phyloP scores from a whole-genome alignment of 2,329 filamentous ascomycete species.

The Rosellinia necatrix region DNA sequence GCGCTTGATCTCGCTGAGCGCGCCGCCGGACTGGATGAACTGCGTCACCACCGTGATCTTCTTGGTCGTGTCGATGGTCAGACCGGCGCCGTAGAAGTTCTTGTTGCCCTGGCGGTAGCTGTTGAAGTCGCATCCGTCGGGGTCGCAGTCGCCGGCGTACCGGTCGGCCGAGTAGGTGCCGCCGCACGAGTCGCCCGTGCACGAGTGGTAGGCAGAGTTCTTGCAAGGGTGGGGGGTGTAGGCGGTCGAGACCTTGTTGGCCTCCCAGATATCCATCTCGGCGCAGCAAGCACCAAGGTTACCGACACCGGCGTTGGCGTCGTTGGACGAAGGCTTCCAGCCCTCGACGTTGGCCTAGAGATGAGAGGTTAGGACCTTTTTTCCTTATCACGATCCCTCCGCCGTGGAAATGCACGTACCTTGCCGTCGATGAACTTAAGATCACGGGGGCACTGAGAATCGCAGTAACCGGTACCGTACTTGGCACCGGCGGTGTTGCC shows the following conservation, averaged over 20 bases:
- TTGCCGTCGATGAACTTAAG: slow-evolving; percentile 58
- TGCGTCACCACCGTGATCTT: slow-evolving; percentile 65
- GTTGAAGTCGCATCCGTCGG: slow-evolving; percentile 69
- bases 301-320: slow-evolving; percentile 55
- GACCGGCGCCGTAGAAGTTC: slow-evolving; percentile 61
- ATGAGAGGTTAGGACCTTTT: neutral
- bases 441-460: slow-evolving; percentile 52
- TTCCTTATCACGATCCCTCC: no score
- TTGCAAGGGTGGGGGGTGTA: slow-evolving; percentile 65
- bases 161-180: slow-evolving; percentile 53
- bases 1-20: slow-evolving; percentile 59
- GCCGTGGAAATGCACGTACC: slow-evolving; percentile 24
- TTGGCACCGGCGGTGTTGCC: slow-evolving; percentile 54
- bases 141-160: slow-evolving; percentile 64
- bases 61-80: slow-evolving; percentile 57
- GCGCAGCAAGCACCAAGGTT: slow-evolving; percentile 58
- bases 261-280: slow-evolving; percentile 67
- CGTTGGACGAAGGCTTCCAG: slow-evolving; percentile 52
- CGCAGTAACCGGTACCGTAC: slow-evolving; percentile 62
- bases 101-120: slow-evolving; percentile 63
- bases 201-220: slow-evolving; percentile 50
- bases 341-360: slow-evolving; percentile 50
- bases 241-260: slow-evolving; percentile 62
- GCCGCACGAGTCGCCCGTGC: slow-evolving; percentile 51
- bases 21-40: slow-evolving; percentile 53